A percentile compares a stretch with the other conserved stretches of the same genome.
Evolutionary conservation across 495 filamentous ascomycete genomes (phyloP).

Genomic region (Neurospora sp.): DNA sequence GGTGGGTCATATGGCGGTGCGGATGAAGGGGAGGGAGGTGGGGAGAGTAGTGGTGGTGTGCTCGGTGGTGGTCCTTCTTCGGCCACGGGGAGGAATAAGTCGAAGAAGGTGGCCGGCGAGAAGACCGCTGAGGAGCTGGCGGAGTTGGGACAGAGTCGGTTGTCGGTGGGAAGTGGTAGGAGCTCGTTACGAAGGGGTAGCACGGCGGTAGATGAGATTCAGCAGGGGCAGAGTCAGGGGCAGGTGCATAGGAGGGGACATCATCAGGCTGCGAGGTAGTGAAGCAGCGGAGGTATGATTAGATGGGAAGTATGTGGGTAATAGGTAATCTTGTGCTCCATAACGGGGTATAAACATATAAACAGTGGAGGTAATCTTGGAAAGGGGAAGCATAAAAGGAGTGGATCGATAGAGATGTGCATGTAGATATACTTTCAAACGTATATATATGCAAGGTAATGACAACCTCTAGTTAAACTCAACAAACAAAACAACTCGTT

Average conservation of each 20-base stretch:
- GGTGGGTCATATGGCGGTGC: slow-evolving; percentile 53
- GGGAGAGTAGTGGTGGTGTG: neutral
- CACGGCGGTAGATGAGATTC: slow-evolving; percentile 3
- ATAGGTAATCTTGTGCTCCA: neutral
- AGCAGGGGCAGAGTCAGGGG: neutral
- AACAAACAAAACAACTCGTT: no score
- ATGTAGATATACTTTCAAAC: no score
- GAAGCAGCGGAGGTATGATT: neutral
- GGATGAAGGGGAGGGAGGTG: neutral
- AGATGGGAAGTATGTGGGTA: neutral
- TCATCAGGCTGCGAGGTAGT: neutral
- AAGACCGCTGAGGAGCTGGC: slow-evolving; percentile 24
- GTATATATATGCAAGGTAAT: no score
- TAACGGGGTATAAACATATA: neutral
- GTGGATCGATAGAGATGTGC: neutral
- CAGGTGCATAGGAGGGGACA: neutral
- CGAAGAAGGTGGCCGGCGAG: neutral
- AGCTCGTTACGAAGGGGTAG: neutral
- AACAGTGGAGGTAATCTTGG: neutral
- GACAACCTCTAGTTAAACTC: no score
- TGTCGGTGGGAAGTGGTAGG: slow-evolving; percentile 1
- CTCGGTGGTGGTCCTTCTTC: neutral
- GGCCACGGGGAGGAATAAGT: neutral
- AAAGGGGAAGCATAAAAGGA: neutral
- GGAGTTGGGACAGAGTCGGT: slow-evolving; percentile 21